phyloP scores from a whole-genome alignment of 768 basidiomycete genomes.

The Tricholoma terreum region DNA sequence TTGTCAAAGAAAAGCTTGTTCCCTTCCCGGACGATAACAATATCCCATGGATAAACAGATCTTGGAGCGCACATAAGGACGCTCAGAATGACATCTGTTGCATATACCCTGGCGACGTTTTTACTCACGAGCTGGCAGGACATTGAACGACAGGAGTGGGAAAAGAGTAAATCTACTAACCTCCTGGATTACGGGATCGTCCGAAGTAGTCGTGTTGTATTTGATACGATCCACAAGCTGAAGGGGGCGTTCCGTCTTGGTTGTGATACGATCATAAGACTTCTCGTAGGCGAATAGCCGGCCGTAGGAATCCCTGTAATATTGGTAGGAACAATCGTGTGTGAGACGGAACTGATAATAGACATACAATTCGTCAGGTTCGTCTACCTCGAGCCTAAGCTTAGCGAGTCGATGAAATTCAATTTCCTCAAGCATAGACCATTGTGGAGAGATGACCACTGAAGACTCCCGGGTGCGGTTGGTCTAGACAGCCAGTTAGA shows the following conservation, averaged over 20 bases:
- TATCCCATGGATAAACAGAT: conserved; percentile 98
- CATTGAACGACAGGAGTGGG: background rate
- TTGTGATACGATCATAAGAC: conserved; percentile 91
- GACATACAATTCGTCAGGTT: conserved; percentile 84
- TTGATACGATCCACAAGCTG: conserved; percentile 93
- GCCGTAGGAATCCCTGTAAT: conserved; percentile 75
- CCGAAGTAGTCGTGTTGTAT: conserved; percentile 97
- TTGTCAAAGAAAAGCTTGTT: conserved; percentile 96
- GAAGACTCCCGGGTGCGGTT: conserved; percentile 88
- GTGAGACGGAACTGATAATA: conserved; percentile 5
- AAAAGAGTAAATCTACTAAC: conserved; percentile 34
- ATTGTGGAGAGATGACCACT: conserved; percentile 87
- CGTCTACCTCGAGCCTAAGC: conserved; percentile 90
- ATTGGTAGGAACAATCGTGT: background rate
- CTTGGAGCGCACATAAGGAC: conserved; percentile 95
- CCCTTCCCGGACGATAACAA: conserved; percentile 91
- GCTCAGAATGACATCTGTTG: conserved; percentile 92
- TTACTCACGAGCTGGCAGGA: conserved; percentile 66
- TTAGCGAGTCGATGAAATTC: conserved; percentile 92
- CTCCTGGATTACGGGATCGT: conserved; percentile 95
- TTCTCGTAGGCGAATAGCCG: conserved; percentile 93
- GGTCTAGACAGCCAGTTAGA: conserved; percentile 42
- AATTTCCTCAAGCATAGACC: conserved; percentile 96
- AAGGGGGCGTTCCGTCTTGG: conserved; percentile 87
- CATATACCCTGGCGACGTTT: conserved; percentile 82